Conservation (phyloP, 306 rosid genomes). For the Dicorynia guianensis region DNA sequence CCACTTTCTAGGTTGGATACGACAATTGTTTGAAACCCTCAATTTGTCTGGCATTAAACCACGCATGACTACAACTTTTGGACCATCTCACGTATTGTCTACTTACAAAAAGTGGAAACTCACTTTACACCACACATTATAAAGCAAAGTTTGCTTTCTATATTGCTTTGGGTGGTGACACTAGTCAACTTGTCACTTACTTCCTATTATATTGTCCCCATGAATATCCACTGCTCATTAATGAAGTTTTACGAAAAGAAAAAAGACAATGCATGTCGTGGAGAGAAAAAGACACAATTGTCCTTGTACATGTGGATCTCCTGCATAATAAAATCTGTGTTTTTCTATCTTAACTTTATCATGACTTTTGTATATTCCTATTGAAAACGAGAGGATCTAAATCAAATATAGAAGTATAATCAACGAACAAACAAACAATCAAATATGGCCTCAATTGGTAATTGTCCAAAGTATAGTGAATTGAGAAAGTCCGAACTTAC, state of each 20-base stretch:
- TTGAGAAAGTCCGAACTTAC: conserved; percentile 47
- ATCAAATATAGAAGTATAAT: too few species aligned
- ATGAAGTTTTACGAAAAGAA: too few species aligned
- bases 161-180: conserved; percentile 15
- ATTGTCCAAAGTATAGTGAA: background rate
- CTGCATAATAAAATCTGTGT: too few species aligned
- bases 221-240: background rate
- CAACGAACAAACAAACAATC: too few species aligned
- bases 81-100: conserved; percentile 41
- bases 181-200: conserved; percentile 8
- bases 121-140: background rate
- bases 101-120: conserved; percentile 31
- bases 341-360: too few species aligned
- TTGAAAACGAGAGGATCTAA: too few species aligned
- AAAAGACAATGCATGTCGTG: too few species aligned
- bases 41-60: background rate
- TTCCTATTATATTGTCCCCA: background rate
- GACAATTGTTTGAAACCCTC: background rate
- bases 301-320: too few species aligned
- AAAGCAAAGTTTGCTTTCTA: conserved; percentile 26
- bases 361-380: too few species aligned
- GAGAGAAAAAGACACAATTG: too few species aligned
- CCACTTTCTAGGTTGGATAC: background rate
- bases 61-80: background rate
- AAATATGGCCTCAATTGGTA: too few species aligned